Evolutionary conservation across 257 asterid genomes (phyloP), one percentile per base, ranked within the genome.

Genomic region (Solanum chilense): DNA sequence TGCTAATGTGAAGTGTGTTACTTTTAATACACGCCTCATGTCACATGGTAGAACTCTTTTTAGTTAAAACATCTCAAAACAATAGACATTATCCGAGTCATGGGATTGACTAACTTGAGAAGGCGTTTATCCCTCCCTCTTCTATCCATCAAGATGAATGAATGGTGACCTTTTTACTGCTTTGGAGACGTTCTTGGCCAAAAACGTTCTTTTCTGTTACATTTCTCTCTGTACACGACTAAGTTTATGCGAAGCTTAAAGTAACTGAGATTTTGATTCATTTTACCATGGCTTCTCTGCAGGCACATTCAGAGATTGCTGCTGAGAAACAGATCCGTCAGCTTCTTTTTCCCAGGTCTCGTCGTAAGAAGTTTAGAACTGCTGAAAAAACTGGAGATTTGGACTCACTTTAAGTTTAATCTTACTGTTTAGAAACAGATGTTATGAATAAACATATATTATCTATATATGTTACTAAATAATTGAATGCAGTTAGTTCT

Each of bases 241-340:
- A 71, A 18, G 45, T 31, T 70, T 70, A 4, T 33, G 44, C 42
- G 13, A 31, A 31, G 42, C 41, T 29, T 29, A 15, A 15, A 69
- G 42, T 69, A 69, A 15, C 29, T 9, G 83, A 27, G 64, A 0
- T 47, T 80, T n/a, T 29, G 74, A 35, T 77, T 71, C 25, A 31
- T 71, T 41, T n/a, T 5, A 39, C 45, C 18, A 13, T 89, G 27
- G 23, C 16, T 80, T 31, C 41, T 25, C 4, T 89, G 81, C 92
- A 95, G 98, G 98, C 93, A 41, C 93, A 91, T 23, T 91, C 98
- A 6, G 94, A 89, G 86, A 86, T 87, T 82, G 95, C 93, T 88
- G 98, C 98, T 12, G 96, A 92, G 89, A 95, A 94, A 90, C 98
- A 94, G 92, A 94, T 95, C 87, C 94, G 90, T 80, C 98, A 92